Base-by-base conservation (phyloP, 352 stramenopile species). In the Globisporangium barbulae region DNA sequence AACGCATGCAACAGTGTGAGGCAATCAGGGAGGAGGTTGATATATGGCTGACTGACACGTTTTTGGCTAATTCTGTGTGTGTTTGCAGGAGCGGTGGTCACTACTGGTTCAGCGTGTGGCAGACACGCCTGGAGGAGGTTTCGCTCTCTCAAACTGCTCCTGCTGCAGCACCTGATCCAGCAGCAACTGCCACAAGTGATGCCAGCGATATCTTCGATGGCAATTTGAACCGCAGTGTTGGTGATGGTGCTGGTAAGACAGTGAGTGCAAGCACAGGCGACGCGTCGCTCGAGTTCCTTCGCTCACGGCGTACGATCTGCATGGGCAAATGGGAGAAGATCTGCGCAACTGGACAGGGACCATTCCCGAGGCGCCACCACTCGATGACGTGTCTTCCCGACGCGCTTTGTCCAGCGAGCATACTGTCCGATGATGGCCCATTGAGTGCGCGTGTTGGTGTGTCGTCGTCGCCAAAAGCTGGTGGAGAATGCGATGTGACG, bases 21-120 rank as follows among this genome's bases (percentile, higher is more conserved):
- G 6, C 30, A 17, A 17, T n/a, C 17, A 19, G 5, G 10, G 21
- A 54, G 1, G 48, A 8, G 8, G 8, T 2, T 5, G 25, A 35
- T 25, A 5, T 21, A 15, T 44, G 37, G 28, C 41, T 50, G 12
- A 33, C 25, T 25, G 22, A 33, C n/a, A 28, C 21, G 39, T 7
- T 28, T 28, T 28, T 28, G 25, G 17, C 0, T 47, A 12, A 7
- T 22, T 1, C 3, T 39, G 15, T 47, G 41, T 22, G 41, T 42
- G 12, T 7, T 53, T 64, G 25, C 44, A 87, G 76, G 54, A 90
- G 83, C 61, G 83, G 83, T 15, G 83, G 83, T 0, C 83, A 92
- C 53, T 92, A 92, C 35, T 89, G 78, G 79, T 92, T 92, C 63
- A 89, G 69, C 47, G 78, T 92, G 0, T 69, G 76, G 52, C 74